phyloP scores from a whole-genome alignment of 1,284 basidiomycete species.

The Tilletia caries region DNA sequence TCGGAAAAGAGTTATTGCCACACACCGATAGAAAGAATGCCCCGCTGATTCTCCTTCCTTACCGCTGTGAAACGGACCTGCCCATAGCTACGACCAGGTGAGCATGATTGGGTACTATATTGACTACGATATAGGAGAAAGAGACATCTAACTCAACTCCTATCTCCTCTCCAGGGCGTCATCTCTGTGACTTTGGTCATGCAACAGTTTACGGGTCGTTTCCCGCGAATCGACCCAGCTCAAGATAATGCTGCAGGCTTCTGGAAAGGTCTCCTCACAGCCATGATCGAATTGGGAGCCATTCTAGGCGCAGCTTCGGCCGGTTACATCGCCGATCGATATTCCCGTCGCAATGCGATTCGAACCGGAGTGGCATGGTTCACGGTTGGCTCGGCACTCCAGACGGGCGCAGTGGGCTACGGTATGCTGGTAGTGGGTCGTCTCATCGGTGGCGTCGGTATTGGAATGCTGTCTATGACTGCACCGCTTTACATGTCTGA shows the following conservation, averaged over 20 bases:
- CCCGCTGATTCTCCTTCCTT: not conserved
- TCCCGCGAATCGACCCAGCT: conserved; percentile 64
- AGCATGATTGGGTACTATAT: not conserved
- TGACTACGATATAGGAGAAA: not conserved
- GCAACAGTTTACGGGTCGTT: conserved; percentile 38
- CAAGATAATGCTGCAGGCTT: conserved; percentile 25
- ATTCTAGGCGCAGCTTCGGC: conserved; percentile 67
- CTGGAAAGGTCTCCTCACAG: conserved; percentile 61
- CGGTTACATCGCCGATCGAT: conserved; percentile 57
- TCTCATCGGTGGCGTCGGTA: conserved; percentile 29
- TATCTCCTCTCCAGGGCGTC: conserved; percentile 37
- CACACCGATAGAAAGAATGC: too few relatives aligned
- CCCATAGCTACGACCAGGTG: not conserved
- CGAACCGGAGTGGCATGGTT: conserved; percentile 61
- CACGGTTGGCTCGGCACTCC: conserved; percentile 52
- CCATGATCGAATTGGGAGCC: conserved; percentile 71
- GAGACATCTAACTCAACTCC: not conserved
- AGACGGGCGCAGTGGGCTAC: conserved; percentile 33
- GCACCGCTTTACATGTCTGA: conserved; percentile 24
- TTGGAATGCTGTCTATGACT: conserved; percentile 26
- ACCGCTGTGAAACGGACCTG: not conserved
- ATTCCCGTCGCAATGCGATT: conserved; percentile 23
- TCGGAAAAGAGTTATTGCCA: too few relatives aligned
- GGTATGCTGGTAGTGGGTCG: conserved; percentile 56
- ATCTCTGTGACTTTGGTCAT: conserved; percentile 47